These are phyloP conservation scores for Neoboletus magnificus DNA, from an alignment of 768 basidiomycete genomes.

Conservation along the genomic window DNA sequence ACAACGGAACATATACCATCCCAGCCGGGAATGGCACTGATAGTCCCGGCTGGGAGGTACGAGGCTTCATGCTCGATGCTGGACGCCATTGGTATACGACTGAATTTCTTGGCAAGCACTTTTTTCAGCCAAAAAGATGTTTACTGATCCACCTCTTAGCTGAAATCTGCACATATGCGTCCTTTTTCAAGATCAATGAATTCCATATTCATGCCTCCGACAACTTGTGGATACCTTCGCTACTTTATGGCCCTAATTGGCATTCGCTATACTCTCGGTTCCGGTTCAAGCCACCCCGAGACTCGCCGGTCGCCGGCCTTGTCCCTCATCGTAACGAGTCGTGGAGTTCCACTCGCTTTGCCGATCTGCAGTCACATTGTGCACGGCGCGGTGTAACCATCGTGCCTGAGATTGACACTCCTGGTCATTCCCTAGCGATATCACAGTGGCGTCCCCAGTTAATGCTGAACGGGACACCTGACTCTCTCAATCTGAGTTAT, in stretches of 20 bases:
- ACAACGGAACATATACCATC: constrained; percentile 16
- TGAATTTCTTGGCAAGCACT: constrained; percentile 34
- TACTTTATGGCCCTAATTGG: constrained; percentile 39
- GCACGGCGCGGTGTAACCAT: constrained; percentile 37
- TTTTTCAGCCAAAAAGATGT: not conserved
- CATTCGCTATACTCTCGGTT: constrained; percentile 41
- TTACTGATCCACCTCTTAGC: constrained; percentile 22
- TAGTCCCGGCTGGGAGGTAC: constrained; percentile 42
- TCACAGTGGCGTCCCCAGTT: constrained; percentile 46
- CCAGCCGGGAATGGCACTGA: constrained; percentile 37
- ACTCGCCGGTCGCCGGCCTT: constrained; percentile 34
- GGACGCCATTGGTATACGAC: constrained; percentile 45
- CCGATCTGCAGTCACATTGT: constrained; percentile 36
- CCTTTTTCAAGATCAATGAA: constrained; percentile 45
- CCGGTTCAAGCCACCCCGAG: constrained; percentile 37
- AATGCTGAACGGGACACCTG: constrained; percentile 33
- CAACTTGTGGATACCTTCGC: constrained; percentile 40
- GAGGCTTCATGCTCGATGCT: constrained; percentile 46
- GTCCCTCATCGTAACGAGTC: constrained; percentile 41
- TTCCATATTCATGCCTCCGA: constrained; percentile 44
- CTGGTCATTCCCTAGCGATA: constrained; percentile 43
- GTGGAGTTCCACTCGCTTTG: constrained; percentile 34
- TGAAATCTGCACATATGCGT: constrained; percentile 43
- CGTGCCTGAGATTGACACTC: constrained; percentile 44
- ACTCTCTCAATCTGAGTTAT: constrained; percentile 38